Percentiles rank a stretch among this genome's conserved stretches.
phyloP scores from a whole-genome alignment of 2,329 filamentous ascomycete species.

The Calonectria fujianensis region DNA sequence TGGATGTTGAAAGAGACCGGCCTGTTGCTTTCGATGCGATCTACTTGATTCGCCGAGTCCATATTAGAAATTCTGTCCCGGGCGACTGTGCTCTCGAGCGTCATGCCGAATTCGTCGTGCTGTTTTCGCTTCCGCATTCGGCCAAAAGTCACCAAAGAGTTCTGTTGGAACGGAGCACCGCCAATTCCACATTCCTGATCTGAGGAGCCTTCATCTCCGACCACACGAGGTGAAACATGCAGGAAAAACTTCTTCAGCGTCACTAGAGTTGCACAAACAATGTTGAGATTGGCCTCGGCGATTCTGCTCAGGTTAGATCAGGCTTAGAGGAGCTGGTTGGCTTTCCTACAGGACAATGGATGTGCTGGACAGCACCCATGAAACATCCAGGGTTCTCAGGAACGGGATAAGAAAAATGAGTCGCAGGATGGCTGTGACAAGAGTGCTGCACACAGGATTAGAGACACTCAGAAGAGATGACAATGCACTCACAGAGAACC shows the following conservation, averaged over 20 bases:
- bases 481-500: conserved; percentile 51
- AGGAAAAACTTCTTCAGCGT: conserved; percentile 41
- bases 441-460: conserved; percentile 33
- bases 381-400: conserved; percentile 23
- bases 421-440: conserved; percentile 45
- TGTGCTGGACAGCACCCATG: conserved; percentile 39
- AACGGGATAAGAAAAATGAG: conserved; percentile 32
- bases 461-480: background rate
- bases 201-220: background rate
- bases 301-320: conserved; percentile 25
- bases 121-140: background rate
- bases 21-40: background rate
- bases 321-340: background rate
- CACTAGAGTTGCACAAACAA: conserved; percentile 40
- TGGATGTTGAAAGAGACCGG: background rate
- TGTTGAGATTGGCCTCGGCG: conserved; percentile 43
- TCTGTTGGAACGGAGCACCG: background rate
- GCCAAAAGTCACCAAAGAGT: background rate
- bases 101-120: conserved; percentile 4
- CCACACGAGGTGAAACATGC: conserved; percentile 39
- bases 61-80: background rate
- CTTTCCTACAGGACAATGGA: background rate
- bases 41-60: background rate
- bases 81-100: background rate
- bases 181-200: background rate